phyloP scores from a whole-genome alignment of 805 yeast species.

The Candida ulmi region DNA sequence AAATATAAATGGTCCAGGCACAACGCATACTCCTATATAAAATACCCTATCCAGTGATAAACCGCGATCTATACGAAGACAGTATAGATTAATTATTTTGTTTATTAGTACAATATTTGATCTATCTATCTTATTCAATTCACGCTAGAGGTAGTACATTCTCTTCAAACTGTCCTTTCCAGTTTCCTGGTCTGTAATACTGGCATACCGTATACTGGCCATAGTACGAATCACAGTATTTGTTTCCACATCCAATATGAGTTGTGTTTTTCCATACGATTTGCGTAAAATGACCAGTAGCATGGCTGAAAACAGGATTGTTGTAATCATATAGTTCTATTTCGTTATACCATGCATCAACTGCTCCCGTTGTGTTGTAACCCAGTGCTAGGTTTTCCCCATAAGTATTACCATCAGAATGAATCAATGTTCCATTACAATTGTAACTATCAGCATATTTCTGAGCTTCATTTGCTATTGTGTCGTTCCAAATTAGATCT shows the following conservation, averaged over 20 bases:
- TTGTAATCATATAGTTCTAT: slow-evolving; percentile 45
- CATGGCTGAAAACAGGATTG: slow-evolving; percentile 37
- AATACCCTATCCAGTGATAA: too few relatives aligned
- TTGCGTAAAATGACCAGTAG: slow-evolving; percentile 78
- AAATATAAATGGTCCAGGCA: neutral
- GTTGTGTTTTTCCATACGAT: slow-evolving; percentile 65
- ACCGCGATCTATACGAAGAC: too few relatives aligned
- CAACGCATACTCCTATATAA: neutral
- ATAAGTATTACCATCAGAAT: slow-evolving; percentile 53
- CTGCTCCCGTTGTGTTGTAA: slow-evolving; percentile 49
- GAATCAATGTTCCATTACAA: slow-evolving; percentile 53
- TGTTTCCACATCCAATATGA: slow-evolving; percentile 65
- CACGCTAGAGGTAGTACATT: slow-evolving; percentile 27
- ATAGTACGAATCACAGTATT: slow-evolving; percentile 45
- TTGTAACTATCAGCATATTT: slow-evolving; percentile 48
- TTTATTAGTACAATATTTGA: too few relatives aligned
- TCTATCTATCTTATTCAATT: too few relatives aligned
- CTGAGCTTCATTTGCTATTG: slow-evolving; percentile 50
- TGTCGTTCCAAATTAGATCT: slow-evolving; percentile 49
- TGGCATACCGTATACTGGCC: slow-evolving; percentile 64
- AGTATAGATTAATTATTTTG: too few relatives aligned
- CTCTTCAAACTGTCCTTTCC: slow-evolving; percentile 33
- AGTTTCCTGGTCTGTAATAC: slow-evolving; percentile 64
- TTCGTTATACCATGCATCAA: slow-evolving; percentile 75
- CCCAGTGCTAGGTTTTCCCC: slow-evolving; percentile 87